These are phyloP conservation scores for Globisporangium viniferum DNA, from an alignment of 352 stramenopile species.

Conservation along the genomic window DNA sequence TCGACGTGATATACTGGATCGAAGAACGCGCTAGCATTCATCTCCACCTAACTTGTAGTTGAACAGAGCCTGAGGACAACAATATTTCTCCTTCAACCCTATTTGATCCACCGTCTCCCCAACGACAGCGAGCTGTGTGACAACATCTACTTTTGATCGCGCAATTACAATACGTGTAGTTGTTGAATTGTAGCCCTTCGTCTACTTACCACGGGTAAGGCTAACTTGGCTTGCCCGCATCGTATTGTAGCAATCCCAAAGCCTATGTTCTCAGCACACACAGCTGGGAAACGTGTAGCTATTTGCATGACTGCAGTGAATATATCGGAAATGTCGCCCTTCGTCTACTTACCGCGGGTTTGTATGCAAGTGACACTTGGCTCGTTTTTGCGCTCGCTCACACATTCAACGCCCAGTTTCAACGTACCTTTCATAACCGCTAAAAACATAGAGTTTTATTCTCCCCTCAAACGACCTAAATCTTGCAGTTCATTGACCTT, in stretches of 20 bases:
- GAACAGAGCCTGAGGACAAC: no score
- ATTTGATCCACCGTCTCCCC: neutral
- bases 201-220: neutral
- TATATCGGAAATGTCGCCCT: neutral
- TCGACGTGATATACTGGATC: no score
- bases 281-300: neutral
- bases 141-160: neutral
- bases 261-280: no score
- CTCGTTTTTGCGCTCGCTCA: slow-evolving; percentile 5
- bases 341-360: slow-evolving; percentile 7
- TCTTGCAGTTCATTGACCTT: no score
- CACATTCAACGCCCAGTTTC: slow-evolving; percentile 12
- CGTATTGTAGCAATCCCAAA: no score
- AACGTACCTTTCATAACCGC: neutral
- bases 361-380: slow-evolving; percentile 9
- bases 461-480: no score
- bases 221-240: neutral
- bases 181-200: neutral
- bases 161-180: neutral
- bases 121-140: neutral
- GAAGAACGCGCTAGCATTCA: no score
- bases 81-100: no score
- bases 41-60: no score
- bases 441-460: neutral
- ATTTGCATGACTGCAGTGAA: neutral